A percentile compares a stretch with the other conserved stretches of the same genome.
These are phyloP conservation scores for Diospyros kaki DNA, from an alignment of 148 eudicot genomes.

Conservation along the genomic window DNA sequence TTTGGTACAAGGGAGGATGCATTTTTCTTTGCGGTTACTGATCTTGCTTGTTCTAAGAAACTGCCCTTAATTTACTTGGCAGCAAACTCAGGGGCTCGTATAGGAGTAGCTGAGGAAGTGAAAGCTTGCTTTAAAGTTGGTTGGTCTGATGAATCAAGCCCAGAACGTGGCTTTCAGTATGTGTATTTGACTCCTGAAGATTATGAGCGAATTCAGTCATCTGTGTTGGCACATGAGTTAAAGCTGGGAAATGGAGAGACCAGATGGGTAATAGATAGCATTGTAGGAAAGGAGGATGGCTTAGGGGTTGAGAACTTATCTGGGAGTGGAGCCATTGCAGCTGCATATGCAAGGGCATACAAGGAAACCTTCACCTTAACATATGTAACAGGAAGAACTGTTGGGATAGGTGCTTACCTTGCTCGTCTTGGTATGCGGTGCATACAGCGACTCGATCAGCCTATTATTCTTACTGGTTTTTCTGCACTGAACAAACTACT, in stretches of 20 bases:
- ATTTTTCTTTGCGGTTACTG: conserved; percentile 88
- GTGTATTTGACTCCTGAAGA: conserved; percentile 87
- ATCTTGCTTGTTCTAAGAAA: conserved; percentile 79
- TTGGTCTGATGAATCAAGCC: conserved; percentile 83
- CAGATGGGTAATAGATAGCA: conserved; percentile 88
- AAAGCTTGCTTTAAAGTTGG: conserved; percentile 95
- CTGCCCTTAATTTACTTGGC: conserved; percentile 92
- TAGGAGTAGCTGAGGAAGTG: conserved; percentile 95
- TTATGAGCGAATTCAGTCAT: conserved; percentile 48
- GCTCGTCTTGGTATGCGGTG: conserved; percentile 99
- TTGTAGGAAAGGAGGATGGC: conserved; percentile 93
- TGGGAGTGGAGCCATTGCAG: conserved; percentile 99
- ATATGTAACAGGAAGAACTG: conserved; percentile 93
- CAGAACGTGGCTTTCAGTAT: conserved; percentile 86
- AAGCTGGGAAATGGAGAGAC: conserved; percentile 67
- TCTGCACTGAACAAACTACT: conserved; percentile 94
- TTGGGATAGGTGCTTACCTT: conserved; percentile 97
- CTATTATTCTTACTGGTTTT: conserved; percentile 90
- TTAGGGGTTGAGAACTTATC: conserved; percentile 91
- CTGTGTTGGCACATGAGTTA: conserved; percentile 83
- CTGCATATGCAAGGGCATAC: conserved; percentile 93
- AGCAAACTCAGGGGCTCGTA: conserved; percentile 96
- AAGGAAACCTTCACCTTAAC: conserved; percentile 92
- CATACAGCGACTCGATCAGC: conserved; percentile 97
- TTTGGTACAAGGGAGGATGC: conserved; percentile 96